Base-by-base conservation (phyloP, 2,329 filamentous ascomycete species). In the Penicillium crustosum region DNA sequence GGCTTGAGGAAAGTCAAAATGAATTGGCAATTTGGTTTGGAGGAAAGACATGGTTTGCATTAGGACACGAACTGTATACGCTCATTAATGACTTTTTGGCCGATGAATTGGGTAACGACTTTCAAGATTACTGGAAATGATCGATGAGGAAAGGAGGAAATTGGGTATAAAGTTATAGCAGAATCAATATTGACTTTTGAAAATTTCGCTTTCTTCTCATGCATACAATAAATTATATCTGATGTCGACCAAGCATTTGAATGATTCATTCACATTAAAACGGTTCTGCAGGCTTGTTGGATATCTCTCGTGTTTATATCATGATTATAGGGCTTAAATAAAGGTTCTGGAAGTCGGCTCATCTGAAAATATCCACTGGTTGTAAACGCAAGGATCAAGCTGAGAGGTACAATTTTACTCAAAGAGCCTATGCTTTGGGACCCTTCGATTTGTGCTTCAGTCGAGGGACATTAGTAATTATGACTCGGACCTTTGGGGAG, bases 401-500 rank as follows among this genome's bases (percentile, higher is more conserved):
- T 2, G 21, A 25, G 2, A 9, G 7, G 6, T 4, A 15, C 2
- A 10, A 27, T 4, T 15, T 31, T 7, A 33, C 43, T 3, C 12
- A 12, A 9, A 47, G n/a, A 31, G 4, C 6, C 43, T 10, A 47
- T 21, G 2, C 2, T 13, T 31, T n/a, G 0, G 9, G 12, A 13
- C 15, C 13, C 3, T 47, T 47, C 2, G 43, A 31, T 27, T 21
- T 33, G 27, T 5, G n/a, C 7, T 47, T 47, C 12, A 47, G 27
- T 21, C 17, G 43, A 15, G n/a, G 43, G 6, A 45, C 12, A 7
- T 45, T 45, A 3, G 27, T 21, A 9, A 45, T 45, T 31, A 31
- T 45, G n/a, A 31, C 43, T 31, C 68, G 72, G 12, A 76, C 76
- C 0, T 71, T 84, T n/a, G 80, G 82, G 50, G 74, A 77, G 43